Percentiles rank a stretch among this genome's conserved stretches.
Conservation (phyloP, 192 early-diverging fungal species). For the Backusella luteola region DNA sequence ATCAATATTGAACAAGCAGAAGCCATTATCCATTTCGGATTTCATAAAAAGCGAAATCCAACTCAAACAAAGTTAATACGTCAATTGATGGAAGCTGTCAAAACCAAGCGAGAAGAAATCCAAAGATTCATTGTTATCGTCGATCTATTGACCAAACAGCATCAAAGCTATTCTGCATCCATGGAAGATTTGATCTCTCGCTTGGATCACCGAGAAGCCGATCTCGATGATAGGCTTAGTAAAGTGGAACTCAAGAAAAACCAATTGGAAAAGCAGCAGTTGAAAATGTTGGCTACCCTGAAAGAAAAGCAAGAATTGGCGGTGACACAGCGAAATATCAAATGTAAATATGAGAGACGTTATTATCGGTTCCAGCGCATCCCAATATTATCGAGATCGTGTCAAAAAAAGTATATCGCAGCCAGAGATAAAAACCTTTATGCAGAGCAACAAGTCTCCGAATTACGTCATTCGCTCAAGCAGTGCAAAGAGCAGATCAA, state of each 20-base stretch:
- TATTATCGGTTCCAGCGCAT: not conserved
- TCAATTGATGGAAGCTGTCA: conserved; percentile 1
- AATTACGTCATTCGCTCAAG: not conserved
- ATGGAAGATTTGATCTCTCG: not conserved
- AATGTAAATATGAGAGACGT: not conserved
- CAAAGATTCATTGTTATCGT: not conserved
- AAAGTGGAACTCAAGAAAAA: not conserved
- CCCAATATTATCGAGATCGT: not conserved
- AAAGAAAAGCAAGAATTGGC: not conserved
- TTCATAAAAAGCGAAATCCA: not conserved
- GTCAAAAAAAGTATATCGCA: not conserved
- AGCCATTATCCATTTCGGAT: not conserved
- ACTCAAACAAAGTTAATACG: not conserved
- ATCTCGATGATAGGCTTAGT: not conserved
- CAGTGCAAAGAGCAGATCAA: not conserved
- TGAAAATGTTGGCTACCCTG: not conserved
- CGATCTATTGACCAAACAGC: not conserved
- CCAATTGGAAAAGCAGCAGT: not conserved
- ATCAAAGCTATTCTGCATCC: not conserved
- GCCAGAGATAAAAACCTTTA: not conserved
- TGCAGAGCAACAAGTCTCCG: conserved; percentile 9
- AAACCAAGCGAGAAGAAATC: not conserved
- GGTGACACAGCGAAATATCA: not conserved
- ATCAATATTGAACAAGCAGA: conserved; percentile 10
- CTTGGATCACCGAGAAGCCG: not conserved